Base-by-base conservation (phyloP, 2,329 filamentous ascomycete genomes). In the Sporothrix brunneoviolacea region DNA sequence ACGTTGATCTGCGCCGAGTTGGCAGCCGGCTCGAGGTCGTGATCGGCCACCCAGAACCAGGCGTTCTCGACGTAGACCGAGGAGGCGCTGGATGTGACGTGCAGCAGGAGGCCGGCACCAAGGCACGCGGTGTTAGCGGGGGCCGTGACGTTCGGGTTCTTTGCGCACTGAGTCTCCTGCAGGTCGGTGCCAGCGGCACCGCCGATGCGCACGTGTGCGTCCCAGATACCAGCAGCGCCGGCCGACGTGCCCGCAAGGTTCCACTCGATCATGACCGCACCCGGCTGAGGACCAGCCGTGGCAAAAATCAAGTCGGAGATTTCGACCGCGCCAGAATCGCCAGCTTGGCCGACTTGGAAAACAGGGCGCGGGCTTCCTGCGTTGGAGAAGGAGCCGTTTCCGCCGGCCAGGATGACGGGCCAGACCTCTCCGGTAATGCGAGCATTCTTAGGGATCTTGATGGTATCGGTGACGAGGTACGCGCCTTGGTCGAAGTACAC, bases 161-260 rank as follows among this genome's bases (percentile, higher is more conserved):
- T 94, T 65, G 79, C 68, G 72, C 91, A 96, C 50, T 75, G 83
- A 65, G 88, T 77, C 16, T 84, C 85, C 68, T 94, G 88, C 15
- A 97, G 78, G 57, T 87, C 70, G 24, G 91, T 94, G 54, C 91
- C 91, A 4, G 86, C 84, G 49, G 84, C 83, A 38, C 93, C 93
- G 60, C 90, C 91, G 60, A 98, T 80, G 62, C 93, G 88, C 70
- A 93, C 85, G 73, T 98, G 93, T n/a, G 91, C 84, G 62, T 98
- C 93, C 88, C 91, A 98, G 69, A 96, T 83, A 55, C 82, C 91
- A 18, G 83, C 83, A 2, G 82, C 79, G 41, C 88, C 89, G 52
- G 83, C 76, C 50, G 68, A 74, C 58, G 76, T 65, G 32, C 82
- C 84, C 38, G 80, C 81, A 37, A 95, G 73, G 69, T 96, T 96